phyloP scores from a whole-genome alignment of 1,139 yeast genomes.

The Yamadazyma aaseri region DNA sequence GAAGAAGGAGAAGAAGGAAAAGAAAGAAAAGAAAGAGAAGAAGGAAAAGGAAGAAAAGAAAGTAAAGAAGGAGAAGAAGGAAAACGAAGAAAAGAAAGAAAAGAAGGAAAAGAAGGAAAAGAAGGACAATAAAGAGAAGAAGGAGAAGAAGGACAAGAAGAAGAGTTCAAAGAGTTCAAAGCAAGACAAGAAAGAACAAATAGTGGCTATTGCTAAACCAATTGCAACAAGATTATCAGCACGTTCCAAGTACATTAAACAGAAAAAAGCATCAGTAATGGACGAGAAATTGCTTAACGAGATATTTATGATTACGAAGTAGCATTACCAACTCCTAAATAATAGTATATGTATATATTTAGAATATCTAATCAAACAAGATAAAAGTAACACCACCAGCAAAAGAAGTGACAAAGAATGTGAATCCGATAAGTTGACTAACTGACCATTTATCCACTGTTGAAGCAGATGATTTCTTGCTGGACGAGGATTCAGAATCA shows the following conservation, averaged over 20 bases:
- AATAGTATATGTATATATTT: slow-evolving; percentile 1
- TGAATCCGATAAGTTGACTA: slow-evolving; percentile 30
- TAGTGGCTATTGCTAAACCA: slow-evolving; percentile 18
- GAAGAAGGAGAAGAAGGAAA: slow-evolving; percentile 12
- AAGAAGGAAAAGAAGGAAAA: slow-evolving; percentile 23
- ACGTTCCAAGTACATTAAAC: slow-evolving; percentile 82
- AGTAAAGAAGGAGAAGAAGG: slow-evolving; percentile 22
- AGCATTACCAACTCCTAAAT: slow-evolving; percentile 2
- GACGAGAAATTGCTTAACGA: slow-evolving; percentile 87
- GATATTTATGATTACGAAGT: slow-evolving; percentile 78
- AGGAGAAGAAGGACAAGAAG: slow-evolving; percentile 28
- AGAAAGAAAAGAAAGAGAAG: slow-evolving; percentile 17
- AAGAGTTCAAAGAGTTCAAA: slow-evolving; percentile 22
- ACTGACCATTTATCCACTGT: slow-evolving; percentile 26
- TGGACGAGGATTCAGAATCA: slow-evolving; percentile 17
- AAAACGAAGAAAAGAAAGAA: slow-evolving; percentile 23
- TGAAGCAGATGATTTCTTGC: slow-evolving; percentile 16
- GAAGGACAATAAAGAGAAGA: slow-evolving; percentile 22
- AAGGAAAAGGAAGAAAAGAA: slow-evolving; percentile 24
- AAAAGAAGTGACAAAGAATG: slow-evolving; percentile 33
- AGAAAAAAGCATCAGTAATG: slow-evolving; percentile 87
- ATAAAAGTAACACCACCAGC: slow-evolving; percentile 41
- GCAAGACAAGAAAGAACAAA: slow-evolving; percentile 19
- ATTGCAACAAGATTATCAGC: slow-evolving; percentile 70
- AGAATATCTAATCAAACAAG: slow-evolving; percentile 19